Conservation (phyloP, 2,329 filamentous ascomycete genomes). For the Westerdykella aurantiaca region DNA sequence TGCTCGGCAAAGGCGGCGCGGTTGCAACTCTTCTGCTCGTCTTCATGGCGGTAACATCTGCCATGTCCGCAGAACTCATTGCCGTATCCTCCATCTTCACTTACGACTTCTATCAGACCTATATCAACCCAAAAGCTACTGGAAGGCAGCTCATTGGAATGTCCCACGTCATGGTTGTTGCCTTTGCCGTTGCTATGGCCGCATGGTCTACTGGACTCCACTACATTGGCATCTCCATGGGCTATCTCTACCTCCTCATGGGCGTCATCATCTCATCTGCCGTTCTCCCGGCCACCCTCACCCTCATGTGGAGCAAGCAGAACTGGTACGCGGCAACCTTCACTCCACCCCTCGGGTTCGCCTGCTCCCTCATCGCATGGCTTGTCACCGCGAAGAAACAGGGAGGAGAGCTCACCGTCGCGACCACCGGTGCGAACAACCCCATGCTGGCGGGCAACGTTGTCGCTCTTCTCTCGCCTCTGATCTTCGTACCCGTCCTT, state of each 20-base stretch:
- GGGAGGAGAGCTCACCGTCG: slow-evolving; percentile 63
- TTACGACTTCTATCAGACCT: slow-evolving; percentile 83
- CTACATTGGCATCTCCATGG: slow-evolving; percentile 67
- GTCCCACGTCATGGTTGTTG: slow-evolving; percentile 66
- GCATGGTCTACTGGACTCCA: slow-evolving; percentile 67
- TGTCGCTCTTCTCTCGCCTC: slow-evolving; percentile 68
- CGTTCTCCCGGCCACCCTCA: slow-evolving; percentile 74
- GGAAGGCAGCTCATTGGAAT: slow-evolving; percentile 75
- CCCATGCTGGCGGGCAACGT: slow-evolving; percentile 88
- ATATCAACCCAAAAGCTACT: slow-evolving; percentile 70
- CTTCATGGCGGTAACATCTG: slow-evolving; percentile 86
- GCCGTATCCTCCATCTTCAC: slow-evolving; percentile 84
- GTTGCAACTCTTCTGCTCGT: slow-evolving; percentile 72
- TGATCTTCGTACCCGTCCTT: slow-evolving; percentile 70
- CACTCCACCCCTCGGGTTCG: slow-evolving; percentile 63
- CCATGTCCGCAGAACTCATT: slow-evolving; percentile 76
- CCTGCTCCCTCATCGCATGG: slow-evolving; percentile 67
- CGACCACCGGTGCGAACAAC: slow-evolving; percentile 69
- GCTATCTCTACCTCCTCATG: slow-evolving; percentile 85
- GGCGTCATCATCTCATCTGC: slow-evolving; percentile 83
- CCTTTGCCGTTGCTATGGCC: slow-evolving; percentile 73
- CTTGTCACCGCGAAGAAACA: slow-evolving; percentile 67
- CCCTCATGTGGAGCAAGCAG: slow-evolving; percentile 74
- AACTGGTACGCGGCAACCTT: slow-evolving; percentile 68
- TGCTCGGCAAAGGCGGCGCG: slow-evolving; percentile 77